Evolutionary conservation across 805 yeast species (phyloP).

Genomic region (Metschnikowia drakensbergensis): DNA sequence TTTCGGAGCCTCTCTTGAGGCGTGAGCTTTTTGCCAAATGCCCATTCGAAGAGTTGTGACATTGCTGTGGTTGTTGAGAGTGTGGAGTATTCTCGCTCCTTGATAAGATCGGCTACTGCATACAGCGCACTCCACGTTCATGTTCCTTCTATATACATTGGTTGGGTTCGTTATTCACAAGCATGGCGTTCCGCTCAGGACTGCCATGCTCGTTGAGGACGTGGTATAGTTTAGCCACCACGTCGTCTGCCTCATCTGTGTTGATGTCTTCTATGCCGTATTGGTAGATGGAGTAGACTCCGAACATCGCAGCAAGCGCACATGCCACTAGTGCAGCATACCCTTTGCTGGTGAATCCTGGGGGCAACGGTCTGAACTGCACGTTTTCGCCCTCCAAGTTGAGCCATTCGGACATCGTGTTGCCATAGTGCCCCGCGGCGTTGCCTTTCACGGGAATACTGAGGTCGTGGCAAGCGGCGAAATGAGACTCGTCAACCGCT

Average conservation of each 20-base stretch:
- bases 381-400: constrained; percentile 56
- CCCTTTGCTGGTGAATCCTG: constrained; percentile 68
- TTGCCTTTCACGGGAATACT: constrained; percentile 53
- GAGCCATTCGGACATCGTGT: constrained; percentile 45
- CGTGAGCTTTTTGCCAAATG: constrained; percentile 86
- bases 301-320: constrained; percentile 53
- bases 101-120: constrained; percentile 10
- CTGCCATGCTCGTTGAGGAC: constrained; percentile 28
- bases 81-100: constrained; percentile 1
- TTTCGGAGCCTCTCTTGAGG: constrained; percentile 93
- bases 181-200: constrained; percentile 15
- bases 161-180: constrained; percentile 1
- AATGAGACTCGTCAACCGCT: constrained; percentile 45
- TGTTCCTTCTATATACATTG: not conserved
- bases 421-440: constrained; percentile 61
- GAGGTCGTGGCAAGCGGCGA: constrained; percentile 45
- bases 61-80: constrained; percentile 3
- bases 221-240: constrained; percentile 32
- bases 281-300: constrained; percentile 53
- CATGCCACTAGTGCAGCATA: constrained; percentile 59
- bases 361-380: constrained; percentile 62
- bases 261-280: constrained; percentile 65
- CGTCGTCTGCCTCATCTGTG: constrained; percentile 45
- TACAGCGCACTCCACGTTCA: not conserved
- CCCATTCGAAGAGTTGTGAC: constrained; percentile 70